Base-by-base conservation (phyloP, 768 basidiomycete genomes). In the Pulveroboletus sp. region DNA sequence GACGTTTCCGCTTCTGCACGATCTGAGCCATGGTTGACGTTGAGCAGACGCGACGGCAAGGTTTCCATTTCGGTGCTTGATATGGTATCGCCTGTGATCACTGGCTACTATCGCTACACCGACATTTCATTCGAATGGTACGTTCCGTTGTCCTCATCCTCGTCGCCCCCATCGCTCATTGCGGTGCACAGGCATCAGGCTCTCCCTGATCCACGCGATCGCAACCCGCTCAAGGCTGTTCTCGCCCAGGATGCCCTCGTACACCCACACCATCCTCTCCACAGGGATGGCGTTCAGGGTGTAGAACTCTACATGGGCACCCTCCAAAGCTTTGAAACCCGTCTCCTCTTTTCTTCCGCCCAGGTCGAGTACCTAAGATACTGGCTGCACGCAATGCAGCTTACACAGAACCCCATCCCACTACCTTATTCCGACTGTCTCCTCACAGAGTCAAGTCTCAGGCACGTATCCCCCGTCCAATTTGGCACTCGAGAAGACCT, bases 121-220 rank as follows among this genome's bases (percentile, higher is more conserved):
- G 90, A 93, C 67, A 83, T 93, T 46, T 85, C 82, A 78, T 91
- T 82, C 49, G 83, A 89, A 64, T 90, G 85, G 89, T 85, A 58
- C 56, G 60, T 18, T n/a, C n/a, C 47, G 7, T 5, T 35, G 32
- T 32, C 50, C 14, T 11, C 50, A 1, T 39, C 47, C 2, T 44
- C 46, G 18, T 36, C 40, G n/a, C 5, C 8, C 14, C 26, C 44
- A 17, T 18, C 39, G 8, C 56, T 47, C 31, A 39, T 55, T 24
- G 4, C 28, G 18, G 5, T 6, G 3, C 8, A 4, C 36, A 89
- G 88, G 87, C 66, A 76, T 43, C 67, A 75, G 47, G 75, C 69
- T 0, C 68, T 86, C 11, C 77, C 79, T n/a, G 72, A 80, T 63
- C 71, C 68, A n/a, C 77, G 77, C 31, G 84, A 87, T 64, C 71